phyloP scores from a whole-genome alignment of 768 basidiomycete species.

The Piloderma croceum region DNA sequence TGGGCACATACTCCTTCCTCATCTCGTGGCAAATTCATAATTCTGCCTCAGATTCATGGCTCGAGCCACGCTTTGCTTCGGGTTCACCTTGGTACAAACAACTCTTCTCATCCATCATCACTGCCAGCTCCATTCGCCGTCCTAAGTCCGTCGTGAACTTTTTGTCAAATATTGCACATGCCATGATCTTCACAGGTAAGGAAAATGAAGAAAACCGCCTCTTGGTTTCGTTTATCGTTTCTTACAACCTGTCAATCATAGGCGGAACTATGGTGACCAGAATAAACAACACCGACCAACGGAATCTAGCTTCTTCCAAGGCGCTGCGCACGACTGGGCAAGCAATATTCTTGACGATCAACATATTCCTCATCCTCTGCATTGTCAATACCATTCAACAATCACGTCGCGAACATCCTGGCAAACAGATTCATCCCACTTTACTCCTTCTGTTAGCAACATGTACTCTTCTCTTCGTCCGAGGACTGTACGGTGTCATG shows the following conservation, averaged over 20 bases:
- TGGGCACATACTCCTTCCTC: constrained; percentile 31
- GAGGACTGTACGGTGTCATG: constrained; percentile 20
- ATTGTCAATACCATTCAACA: constrained; percentile 24
- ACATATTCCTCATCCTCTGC: constrained; percentile 19
- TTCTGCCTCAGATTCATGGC: constrained; percentile 26
- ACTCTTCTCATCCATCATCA: constrained; percentile 20
- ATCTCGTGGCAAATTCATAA: constrained; percentile 34
- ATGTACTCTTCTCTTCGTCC: constrained; percentile 30
- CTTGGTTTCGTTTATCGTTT: not conserved
- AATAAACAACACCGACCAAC: constrained; percentile 11
- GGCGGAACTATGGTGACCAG: constrained; percentile 28
- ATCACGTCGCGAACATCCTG: constrained; percentile 13
- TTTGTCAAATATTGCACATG: constrained; percentile 27
- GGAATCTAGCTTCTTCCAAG: constrained; percentile 20
- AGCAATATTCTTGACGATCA: constrained; percentile 27
- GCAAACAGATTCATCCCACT: constrained; percentile 22
- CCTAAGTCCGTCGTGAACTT: constrained; percentile 30
- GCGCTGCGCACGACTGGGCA: constrained; percentile 28
- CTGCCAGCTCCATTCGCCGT: constrained; percentile 17
- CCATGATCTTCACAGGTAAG: constrained; percentile 24
- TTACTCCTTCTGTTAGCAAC: constrained; percentile 21
- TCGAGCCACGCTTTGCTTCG: constrained; percentile 25
- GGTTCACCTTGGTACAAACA: constrained; percentile 12
- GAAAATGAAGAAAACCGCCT: not conserved
- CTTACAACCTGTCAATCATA: too few species aligned